Conservation (phyloP, 2,329 filamentous ascomycete genomes). For the Arthrobotrys conoides region DNA sequence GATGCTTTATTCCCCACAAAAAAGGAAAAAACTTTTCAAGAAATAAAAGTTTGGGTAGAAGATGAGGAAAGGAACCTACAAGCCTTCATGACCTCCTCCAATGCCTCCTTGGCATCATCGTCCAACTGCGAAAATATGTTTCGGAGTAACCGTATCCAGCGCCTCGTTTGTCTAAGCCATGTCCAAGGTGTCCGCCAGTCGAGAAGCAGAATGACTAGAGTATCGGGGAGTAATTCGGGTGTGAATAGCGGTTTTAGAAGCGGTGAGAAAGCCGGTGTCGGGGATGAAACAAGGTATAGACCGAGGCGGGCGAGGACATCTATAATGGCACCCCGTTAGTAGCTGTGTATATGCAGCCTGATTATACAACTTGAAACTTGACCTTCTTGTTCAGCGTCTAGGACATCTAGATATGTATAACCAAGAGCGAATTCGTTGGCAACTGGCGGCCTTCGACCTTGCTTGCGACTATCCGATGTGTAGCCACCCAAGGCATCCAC, state of each 20-base stretch:
- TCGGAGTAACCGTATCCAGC: conserved; percentile 88
- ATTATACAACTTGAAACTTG: conserved; percentile 62
- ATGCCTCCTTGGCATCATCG: conserved; percentile 81
- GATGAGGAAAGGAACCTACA: conserved; percentile 72
- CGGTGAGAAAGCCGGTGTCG: conserved; percentile 84
- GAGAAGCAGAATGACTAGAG: conserved; percentile 88
- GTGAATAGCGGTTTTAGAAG: conserved; percentile 88
- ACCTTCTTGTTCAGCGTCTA: conserved; percentile 95
- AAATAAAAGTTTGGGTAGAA: conserved; percentile 72
- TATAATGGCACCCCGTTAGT: conserved; percentile 65
- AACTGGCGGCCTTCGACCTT: conserved; percentile 78
- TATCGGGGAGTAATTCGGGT: conserved; percentile 85
- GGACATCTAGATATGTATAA: conserved; percentile 94
- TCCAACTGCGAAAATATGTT: conserved; percentile 81
- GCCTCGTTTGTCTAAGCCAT: conserved; percentile 89
- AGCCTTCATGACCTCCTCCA: conserved; percentile 82
- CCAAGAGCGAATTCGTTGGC: conserved; percentile 93
- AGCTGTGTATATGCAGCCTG: conserved; percentile 17
- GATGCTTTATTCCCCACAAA: conserved; percentile 70
- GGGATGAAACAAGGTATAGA: conserved; percentile 87
- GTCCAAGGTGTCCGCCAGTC: conserved; percentile 95
- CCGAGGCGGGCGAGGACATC: conserved; percentile 92
- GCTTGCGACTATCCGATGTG: conserved; percentile 67
- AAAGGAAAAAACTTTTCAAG: conserved; percentile 18
- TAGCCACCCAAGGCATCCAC: conserved; percentile 66